Evolutionary conservation across 2,329 filamentous ascomycete species (phyloP), one percentile per base, ranked within the genome.

Genomic region (Penicillium sp.): DNA sequence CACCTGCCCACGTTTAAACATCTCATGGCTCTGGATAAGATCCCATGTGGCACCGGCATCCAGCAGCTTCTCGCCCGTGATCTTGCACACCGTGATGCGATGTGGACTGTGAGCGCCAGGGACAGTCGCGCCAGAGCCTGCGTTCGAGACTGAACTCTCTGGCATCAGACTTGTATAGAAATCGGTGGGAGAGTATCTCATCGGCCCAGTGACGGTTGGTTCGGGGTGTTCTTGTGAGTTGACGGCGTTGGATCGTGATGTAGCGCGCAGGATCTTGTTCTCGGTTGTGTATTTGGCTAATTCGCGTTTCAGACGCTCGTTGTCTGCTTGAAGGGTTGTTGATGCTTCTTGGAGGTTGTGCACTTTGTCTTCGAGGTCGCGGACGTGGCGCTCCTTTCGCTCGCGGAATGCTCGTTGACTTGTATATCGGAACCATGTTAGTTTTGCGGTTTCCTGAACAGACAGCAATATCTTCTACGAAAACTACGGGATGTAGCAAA

Each of bases 321-420:
- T 96, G 68, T 96, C 91, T 39, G 84, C 82, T 35, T 84, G 81
- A 0, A 93, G 80, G 29, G 81, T 79, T 47, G 84, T 81, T 44
- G 88, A 87, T 43, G 84, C 83, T 52, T 84, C 82, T 66, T 95
- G 87, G 28, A 96, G 82, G 42, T 77, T 79, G 43, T 82, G 85
- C 25, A 97, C 83, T 68, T 95, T 93, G 49, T 83, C 81, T 72
- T 97, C 91, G 23, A 97, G 84, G 53, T 97, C 90, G 68, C 91
- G 91, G 55, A 97, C 90, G 65, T 95, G 91, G 50, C 85, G 86
- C 69, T 97, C 92, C 71, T 97, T 97, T 60, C 92, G 86, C 72
- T 97, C 92, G 53, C 92, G 89, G 70, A 97, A 97, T 28, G 93
- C 92, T 61, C 92, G 86, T 78, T 97, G 93, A 42, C 92, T 96